A percentile compares a stretch with the other conserved stretches of the same genome.
phyloP scores from a whole-genome alignment of 1,139 yeast genomes.

The Chernovozyma sophiae-reginae region DNA sequence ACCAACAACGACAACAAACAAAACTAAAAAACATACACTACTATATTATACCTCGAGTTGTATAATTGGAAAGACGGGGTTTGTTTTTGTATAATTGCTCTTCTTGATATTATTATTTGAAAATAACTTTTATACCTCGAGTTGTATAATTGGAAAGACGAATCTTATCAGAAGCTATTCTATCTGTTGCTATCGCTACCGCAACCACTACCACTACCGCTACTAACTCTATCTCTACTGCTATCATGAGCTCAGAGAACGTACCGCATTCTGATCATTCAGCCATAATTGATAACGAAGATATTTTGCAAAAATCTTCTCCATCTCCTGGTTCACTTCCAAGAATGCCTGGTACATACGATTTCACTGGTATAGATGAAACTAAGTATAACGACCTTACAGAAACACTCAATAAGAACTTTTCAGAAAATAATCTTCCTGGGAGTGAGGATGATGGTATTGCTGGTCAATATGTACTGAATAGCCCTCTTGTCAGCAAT shows the following conservation, averaged over 20 bases:
- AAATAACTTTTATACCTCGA: no score
- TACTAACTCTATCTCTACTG: no score
- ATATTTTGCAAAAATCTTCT: neutral
- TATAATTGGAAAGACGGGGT: neutral
- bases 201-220: no score
- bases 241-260: neutral
- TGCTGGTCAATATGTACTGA: neutral
- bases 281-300: neutral
- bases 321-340: conserved; percentile 31
- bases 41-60: neutral
- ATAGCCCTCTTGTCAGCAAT: neutral
- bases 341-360: conserved; percentile 56
- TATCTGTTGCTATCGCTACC: neutral
- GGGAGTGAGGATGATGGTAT: neutral
- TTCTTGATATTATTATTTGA: neutral
- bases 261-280: neutral
- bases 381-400: conserved; percentile 20
- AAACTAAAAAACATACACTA: neutral
- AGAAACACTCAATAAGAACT: conserved; percentile 14
- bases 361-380: conserved; percentile 44
- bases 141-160: neutral
- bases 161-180: neutral
- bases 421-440: neutral
- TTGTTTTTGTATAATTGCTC: neutral
- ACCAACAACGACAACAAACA: neutral